Evolutionary conservation across 257 asterid species (phyloP), one percentile per base, ranked within the genome.

Genomic region (Ocimum tenuiflorum): DNA sequence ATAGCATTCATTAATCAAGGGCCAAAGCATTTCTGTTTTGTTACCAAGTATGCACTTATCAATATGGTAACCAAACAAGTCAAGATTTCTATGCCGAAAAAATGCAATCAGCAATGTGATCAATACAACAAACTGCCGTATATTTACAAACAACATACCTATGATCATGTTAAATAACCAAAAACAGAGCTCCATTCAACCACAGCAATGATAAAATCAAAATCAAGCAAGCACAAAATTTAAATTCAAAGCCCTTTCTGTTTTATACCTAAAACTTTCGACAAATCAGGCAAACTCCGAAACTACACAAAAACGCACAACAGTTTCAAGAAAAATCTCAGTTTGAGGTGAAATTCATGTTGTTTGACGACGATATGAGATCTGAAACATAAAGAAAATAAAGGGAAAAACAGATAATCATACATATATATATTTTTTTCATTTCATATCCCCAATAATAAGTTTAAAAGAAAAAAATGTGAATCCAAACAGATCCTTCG

Each of bases 401-500:
- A 2, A 27, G 4, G 31, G 23, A 33, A 31, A 65, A 18, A 27
- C 36, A 1, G 51, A 48, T 6, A 58, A 35, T 58, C 27, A 27
- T 1, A 41, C 31, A 60, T 3, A 65, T 41, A 27, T 3, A 53
- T 23, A 29, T 58, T 35, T 64, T 46, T 38, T 22, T 46, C 3
- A 6, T 13, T 13, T 13, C 41, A 65, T 27, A 43, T 27, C 14
- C 29, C 46, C 65, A 9, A 62, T 50, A 50, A 1, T 12, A 35
- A 76, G 43, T 71, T 59, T 27, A 47, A 57, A 41, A 18, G 36
- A 45, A 6, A 13, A 31, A 64, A 70, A 18, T 36, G 41, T 14
- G 60, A 20, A 49, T 43, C 48, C 64, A 56, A 58, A 70, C 70
- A 69, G 75, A 73, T 75, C 61, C 19, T 56, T 14, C 14, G 6